Percentiles rank a stretch among this genome's conserved stretches.
Evolutionary conservation across 2,329 filamentous ascomycete species (phyloP).

Genomic region (Chaetomium globosum): DNA sequence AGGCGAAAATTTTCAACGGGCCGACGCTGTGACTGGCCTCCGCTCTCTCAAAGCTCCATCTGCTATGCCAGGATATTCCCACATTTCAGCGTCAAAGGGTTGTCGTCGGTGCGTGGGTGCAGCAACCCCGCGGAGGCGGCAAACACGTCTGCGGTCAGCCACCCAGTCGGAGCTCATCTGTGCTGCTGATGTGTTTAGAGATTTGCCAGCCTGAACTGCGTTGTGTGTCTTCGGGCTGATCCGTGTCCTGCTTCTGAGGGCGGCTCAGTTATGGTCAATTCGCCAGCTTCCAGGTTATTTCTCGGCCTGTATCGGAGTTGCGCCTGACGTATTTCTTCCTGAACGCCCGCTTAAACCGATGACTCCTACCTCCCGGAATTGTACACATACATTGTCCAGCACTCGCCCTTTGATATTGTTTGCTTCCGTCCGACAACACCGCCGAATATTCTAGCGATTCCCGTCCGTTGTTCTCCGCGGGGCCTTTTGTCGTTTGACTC

Average conservation of each 20-base stretch:
- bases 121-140: constrained; percentile 3
- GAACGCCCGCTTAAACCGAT: not conserved
- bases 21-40: constrained; percentile 5
- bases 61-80: constrained; percentile 4
- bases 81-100: not conserved
- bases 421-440: constrained; percentile 26
- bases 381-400: constrained; percentile 8
- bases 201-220: not conserved
- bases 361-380: not conserved
- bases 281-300: not conserved
- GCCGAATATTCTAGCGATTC: constrained; percentile 11
- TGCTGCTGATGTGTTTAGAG: not conserved
- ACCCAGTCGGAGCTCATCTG: not conserved
- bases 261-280: not conserved
- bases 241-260: not conserved
- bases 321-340: constrained; percentile 6
- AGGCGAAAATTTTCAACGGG: constrained; percentile 6
- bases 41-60: constrained; percentile 9
- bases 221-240: not conserved
- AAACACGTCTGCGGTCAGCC: not conserved
- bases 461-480: constrained; percentile 12
- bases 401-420: constrained; percentile 23
- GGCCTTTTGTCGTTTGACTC: not conserved
- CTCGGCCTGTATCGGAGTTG: constrained; percentile 15
- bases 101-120: not conserved